Percentiles rank a stretch among this genome's conserved stretches.
These are phyloP conservation scores for Akebia trifoliata DNA, from an alignment of 164 flowering plant species.

Conservation along the genomic window DNA sequence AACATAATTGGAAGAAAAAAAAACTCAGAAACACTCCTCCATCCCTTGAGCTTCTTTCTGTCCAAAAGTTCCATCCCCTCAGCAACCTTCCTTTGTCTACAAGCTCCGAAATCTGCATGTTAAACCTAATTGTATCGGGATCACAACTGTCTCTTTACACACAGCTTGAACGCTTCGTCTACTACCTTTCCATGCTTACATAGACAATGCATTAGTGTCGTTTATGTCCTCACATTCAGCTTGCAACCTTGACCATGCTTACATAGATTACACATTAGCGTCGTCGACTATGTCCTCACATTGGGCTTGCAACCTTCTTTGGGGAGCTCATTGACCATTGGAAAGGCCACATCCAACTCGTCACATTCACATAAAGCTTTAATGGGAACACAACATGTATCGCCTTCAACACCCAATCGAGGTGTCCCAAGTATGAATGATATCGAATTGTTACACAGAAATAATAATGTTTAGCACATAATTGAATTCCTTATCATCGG, in stretches of 20 bases:
- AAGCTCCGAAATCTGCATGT: conserved; percentile 71
- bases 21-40: conserved; percentile 65
- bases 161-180: conserved; percentile 62
- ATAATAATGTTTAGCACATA: conserved; percentile 72
- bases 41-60: conserved; percentile 63
- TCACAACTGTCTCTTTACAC: conserved; percentile 47
- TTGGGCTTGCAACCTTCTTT: conserved; percentile 55
- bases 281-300: conserved; percentile 62
- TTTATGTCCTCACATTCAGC: too few relatives aligned
- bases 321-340: conserved; percentile 77
- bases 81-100: conserved; percentile 50
- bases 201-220: conserved; percentile 64
- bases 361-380: conserved; percentile 66
- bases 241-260: too few relatives aligned
- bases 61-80: conserved; percentile 55
- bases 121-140: conserved; percentile 66
- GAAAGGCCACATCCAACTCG: conserved; percentile 56
- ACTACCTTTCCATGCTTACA: conserved; percentile 50
- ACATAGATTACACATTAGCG: conserved; percentile 68
- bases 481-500: conserved; percentile 65
- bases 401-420: conserved; percentile 55
- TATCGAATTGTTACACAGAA: conserved; percentile 42
- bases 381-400: conserved; percentile 68
- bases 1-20: conserved; percentile 59
- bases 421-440: conserved; percentile 53